Evolutionary conservation across 2,329 filamentous ascomycete species (phyloP).

Genomic region (Cadophora gregata): DNA sequence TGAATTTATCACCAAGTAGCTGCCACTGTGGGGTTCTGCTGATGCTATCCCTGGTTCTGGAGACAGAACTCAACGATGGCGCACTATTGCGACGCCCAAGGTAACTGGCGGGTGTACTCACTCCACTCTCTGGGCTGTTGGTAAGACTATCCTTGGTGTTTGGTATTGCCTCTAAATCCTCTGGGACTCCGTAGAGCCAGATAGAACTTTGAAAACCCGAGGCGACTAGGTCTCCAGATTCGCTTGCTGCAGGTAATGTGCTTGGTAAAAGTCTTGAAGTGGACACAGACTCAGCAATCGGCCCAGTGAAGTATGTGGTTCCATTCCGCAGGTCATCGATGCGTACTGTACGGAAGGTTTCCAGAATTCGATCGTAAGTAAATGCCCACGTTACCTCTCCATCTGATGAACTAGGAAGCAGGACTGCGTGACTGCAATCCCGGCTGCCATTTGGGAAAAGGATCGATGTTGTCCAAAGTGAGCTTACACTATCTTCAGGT

Average conservation of each 20-base stretch:
- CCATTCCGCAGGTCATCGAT: constrained; percentile 78
- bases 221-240: constrained; percentile 72
- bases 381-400: constrained; percentile 78
- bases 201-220: constrained; percentile 76
- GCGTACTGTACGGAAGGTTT: constrained; percentile 78
- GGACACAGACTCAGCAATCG: constrained; percentile 57
- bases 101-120: constrained; percentile 37
- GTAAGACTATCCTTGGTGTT: constrained; percentile 46
- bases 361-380: constrained; percentile 77
- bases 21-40: constrained; percentile 69
- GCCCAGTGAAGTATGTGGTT: constrained; percentile 80
- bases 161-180: constrained; percentile 69
- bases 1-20: constrained; percentile 67
- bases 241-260: constrained; percentile 72
- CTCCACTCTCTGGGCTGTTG: constrained; percentile 43
- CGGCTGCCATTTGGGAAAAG: constrained; percentile 82
- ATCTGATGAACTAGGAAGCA: constrained; percentile 55
- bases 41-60: constrained; percentile 33
- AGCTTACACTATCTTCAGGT: constrained; percentile 70
- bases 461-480: constrained; percentile 86
- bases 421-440: constrained; percentile 77
- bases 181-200: constrained; percentile 81
- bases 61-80: constrained; percentile 39
- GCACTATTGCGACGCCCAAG: constrained; percentile 41
- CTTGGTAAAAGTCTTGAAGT: constrained; percentile 68